phyloP scores from a whole-genome alignment of 306 rosid species.

The Mimosa bimucronata region DNA sequence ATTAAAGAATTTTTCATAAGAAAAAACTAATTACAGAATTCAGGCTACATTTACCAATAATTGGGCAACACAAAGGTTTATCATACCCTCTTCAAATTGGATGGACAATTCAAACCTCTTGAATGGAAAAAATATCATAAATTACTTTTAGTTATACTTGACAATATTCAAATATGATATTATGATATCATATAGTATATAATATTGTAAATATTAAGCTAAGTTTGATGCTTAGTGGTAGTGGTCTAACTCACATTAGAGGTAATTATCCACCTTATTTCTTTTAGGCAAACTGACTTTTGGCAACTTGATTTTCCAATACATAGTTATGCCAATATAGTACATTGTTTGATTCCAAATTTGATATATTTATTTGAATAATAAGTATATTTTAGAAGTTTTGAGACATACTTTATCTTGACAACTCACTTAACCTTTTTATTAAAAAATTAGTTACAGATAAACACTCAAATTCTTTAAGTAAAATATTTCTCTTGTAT shows the following conservation, averaged over 20 bases:
- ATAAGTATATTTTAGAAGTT: too few species aligned
- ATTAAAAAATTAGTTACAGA: background rate
- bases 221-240: too few species aligned
- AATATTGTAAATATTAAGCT: too few species aligned
- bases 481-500: too few species aligned
- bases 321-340: background rate
- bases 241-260: background rate
- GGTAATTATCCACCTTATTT: background rate
- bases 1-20: background rate
- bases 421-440: background rate
- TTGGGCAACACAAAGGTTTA: background rate
- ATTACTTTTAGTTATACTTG: too few species aligned
- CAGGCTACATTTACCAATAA: too few species aligned
- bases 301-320: background rate
- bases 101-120: background rate
- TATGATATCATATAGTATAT: too few species aligned
- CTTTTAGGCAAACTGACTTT: background rate
- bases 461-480: background rate
- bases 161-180: too few species aligned
- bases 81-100: background rate
- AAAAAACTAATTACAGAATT: too few species aligned
- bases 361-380: too few species aligned
- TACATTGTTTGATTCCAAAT: background rate
- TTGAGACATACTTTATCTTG: background rate
- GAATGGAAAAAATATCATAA: too few species aligned